phyloP scores from a whole-genome alignment of 345 rosid genomes.

The Clarkia xantiana region DNA sequence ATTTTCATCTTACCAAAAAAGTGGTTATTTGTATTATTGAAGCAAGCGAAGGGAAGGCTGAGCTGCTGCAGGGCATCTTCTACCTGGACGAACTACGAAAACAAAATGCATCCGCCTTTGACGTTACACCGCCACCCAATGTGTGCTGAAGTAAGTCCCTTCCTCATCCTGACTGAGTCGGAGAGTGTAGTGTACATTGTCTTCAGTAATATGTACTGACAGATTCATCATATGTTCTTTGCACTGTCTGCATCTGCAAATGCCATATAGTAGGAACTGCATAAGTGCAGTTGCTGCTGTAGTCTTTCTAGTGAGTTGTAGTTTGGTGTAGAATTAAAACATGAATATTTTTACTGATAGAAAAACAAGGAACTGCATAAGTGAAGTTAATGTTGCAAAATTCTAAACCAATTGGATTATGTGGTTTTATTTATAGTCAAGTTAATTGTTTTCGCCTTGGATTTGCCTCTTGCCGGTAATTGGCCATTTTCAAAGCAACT shows the following conservation, averaged over 20 bases:
- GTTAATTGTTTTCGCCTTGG: too few relatives aligned
- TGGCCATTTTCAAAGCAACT: too few relatives aligned
- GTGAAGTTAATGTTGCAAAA: too few relatives aligned
- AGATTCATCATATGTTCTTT: not conserved
- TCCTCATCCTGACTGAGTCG: not conserved
- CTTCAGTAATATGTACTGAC: not conserved
- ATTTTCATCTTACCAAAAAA: too few relatives aligned
- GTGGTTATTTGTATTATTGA: not conserved
- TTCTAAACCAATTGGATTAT: too few relatives aligned
- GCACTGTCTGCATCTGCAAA: not conserved
- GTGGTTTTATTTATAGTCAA: too few relatives aligned
- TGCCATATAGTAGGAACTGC: not conserved
- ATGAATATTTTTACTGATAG: not conserved
- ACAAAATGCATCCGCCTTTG: constrained; percentile 85
- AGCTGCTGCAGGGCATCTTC: not conserved
- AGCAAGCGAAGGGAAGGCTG: constrained; percentile 1
- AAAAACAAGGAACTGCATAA: too few relatives aligned
- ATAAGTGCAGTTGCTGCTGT: not conserved
- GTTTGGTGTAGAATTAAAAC: not conserved
- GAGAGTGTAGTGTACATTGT: not conserved
- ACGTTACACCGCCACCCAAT: constrained; percentile 82
- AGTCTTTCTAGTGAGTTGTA: not conserved
- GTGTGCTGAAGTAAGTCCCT: constrained; percentile 68
- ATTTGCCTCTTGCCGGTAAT: too few relatives aligned
- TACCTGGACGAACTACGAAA: too few relatives aligned